phyloP scores from a whole-genome alignment of 208 protist genomes.

The Wallacemonas sp. region DNA sequence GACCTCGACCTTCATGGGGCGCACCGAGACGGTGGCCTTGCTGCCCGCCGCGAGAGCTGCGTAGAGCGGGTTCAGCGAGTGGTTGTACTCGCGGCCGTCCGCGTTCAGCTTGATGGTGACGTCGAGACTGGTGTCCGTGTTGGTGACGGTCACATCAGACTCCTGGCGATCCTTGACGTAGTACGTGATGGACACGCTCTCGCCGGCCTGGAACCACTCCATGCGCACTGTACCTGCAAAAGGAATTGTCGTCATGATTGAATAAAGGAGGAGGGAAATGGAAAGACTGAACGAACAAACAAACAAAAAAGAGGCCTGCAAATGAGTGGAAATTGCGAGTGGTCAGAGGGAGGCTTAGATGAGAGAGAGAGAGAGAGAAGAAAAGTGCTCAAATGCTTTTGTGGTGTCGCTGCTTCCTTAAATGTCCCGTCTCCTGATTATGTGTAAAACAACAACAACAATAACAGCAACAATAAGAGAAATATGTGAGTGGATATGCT shows the following conservation, averaged over 20 bases:
- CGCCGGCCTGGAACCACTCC: constrained; percentile 91
- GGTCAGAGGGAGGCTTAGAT: not conserved
- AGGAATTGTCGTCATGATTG: constrained; percentile 28
- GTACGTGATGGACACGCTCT: constrained; percentile 74
- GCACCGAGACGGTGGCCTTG: constrained; percentile 38
- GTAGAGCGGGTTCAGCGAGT: constrained; percentile 68
- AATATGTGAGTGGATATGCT: too few species aligned
- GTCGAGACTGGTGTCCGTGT: constrained; percentile 33
- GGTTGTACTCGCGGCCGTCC: constrained; percentile 67
- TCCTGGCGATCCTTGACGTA: constrained; percentile 77
- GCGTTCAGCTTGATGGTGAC: constrained; percentile 66
- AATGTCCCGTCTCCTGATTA: too few species aligned
- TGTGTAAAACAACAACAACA: too few species aligned
- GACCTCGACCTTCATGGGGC: constrained; percentile 91
- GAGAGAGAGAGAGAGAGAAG: too few species aligned
- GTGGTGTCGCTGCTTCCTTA: too few species aligned
- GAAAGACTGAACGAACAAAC: too few species aligned
- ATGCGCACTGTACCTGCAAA: constrained; percentile 62
- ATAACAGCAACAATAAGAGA: too few species aligned
- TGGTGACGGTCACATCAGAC: constrained; percentile 56
- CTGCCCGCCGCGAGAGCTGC: constrained; percentile 31
- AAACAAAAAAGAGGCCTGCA: constrained; percentile 6
- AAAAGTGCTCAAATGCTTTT: too few species aligned
- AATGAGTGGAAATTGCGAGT: not conserved
- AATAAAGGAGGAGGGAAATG: constrained; percentile 14